Conservation (phyloP, 352 stramenopile species). For the Salisapilia sapeloensis region DNA sequence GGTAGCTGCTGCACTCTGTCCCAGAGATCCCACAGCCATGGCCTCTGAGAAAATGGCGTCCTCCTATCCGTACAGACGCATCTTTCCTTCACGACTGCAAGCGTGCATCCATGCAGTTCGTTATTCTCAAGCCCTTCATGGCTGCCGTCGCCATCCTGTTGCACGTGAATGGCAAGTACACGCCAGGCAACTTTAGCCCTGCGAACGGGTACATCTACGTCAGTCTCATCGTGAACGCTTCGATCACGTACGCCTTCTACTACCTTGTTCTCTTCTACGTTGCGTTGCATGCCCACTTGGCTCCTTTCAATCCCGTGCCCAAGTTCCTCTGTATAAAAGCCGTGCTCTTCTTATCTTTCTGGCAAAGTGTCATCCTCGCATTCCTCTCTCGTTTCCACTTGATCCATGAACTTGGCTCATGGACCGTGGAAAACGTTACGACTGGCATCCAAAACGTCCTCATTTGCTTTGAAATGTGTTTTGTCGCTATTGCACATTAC, state of each 20-base stretch:
- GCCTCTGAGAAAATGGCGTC: slow-evolving; percentile 44
- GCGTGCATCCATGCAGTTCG: slow-evolving; percentile 92
- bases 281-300: slow-evolving; percentile 77
- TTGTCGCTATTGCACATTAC: slow-evolving; percentile 92
- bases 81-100: slow-evolving; percentile 88
- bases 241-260: slow-evolving; percentile 94
- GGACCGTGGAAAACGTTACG: slow-evolving; percentile 90
- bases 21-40: slow-evolving; percentile 57
- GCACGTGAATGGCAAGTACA: slow-evolving; percentile 57
- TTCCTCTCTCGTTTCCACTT: slow-evolving; percentile 81
- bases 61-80: slow-evolving; percentile 64
- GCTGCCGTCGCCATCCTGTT: slow-evolving; percentile 79
- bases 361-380: slow-evolving; percentile 89
- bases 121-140: slow-evolving; percentile 88
- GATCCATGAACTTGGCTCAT: slow-evolving; percentile 83
- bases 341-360: slow-evolving; percentile 98
- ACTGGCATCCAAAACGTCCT: slow-evolving; percentile 96
- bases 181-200: slow-evolving; percentile 74
- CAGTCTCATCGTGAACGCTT: slow-evolving; percentile 89
- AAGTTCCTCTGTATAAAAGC: slow-evolving; percentile 99
- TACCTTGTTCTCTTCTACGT: slow-evolving; percentile 97
- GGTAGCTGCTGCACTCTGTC: slow-evolving; percentile 26
- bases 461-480: slow-evolving; percentile 98
- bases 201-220: slow-evolving; percentile 84
- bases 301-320: slow-evolving; percentile 87